Base-by-base conservation (phyloP, 352 stramenopile genomes). In the Phytophthora tentaculata region DNA sequence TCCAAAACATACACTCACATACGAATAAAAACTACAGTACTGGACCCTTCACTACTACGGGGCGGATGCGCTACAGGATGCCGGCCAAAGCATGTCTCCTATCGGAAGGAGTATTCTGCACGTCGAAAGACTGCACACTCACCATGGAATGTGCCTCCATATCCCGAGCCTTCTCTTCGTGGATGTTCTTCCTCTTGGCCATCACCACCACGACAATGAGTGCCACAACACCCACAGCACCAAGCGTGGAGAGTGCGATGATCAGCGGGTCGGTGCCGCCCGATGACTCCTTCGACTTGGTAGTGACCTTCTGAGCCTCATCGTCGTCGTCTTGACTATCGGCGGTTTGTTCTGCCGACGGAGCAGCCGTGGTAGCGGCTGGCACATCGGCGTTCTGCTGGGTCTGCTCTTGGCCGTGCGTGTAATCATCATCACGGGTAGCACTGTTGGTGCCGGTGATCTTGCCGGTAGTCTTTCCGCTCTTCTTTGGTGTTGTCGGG, bases 171-270 rank as follows among this genome's bases (percentile, higher is more conserved):
- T 79, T 79, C 28, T 73, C 45, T 16, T 79, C 61, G 12, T 51
- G 48, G 28, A 79, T 69, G n/a, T 55, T 71, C 26, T 76, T 76
- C 53, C 56, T 73, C 60, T 72, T 79, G 37, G 53, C 67, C 9
- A 70, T 55, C 28, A 76, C 62, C 24, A 79, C 56, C 6, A 70
- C 39, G 14, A 67, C 67, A 53, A 79, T 65, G 16, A 75, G 61
- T 1, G 71, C 67, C 20, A 79, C 61, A 2, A 69, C n/a, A 20
- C 60, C 71, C 3, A 79, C 45, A 26, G 41, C 67, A 24, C 67
- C 71, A 16, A 72, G 17, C 22, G 61, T 51, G 2, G 71, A 71
- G 5, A 79, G 62, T 14, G 45, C 44, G 23, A 74, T 75, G 48
- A 86, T 67, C 19, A 73, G 44, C n/a, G 59, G 53, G 32, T 78